These are phyloP conservation scores for Berberis thunbergii DNA, from an alignment of 164 flowering plant species.

Conservation along the genomic window DNA sequence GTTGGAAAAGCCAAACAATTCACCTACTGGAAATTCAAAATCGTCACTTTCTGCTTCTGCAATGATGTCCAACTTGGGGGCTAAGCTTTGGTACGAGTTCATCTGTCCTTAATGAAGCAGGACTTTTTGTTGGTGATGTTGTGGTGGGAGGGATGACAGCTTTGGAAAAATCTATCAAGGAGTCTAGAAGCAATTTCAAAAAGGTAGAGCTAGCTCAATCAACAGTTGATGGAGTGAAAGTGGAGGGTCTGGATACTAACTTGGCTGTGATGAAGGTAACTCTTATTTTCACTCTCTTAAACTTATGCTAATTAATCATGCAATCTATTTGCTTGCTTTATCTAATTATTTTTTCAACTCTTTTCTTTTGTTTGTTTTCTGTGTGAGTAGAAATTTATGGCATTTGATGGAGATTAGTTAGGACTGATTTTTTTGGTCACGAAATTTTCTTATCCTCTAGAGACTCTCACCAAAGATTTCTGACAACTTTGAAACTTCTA, in stretches of 20 bases:
- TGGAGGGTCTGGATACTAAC: slow-evolving; percentile 91
- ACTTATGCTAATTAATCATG: too few relatives aligned
- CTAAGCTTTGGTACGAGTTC: slow-evolving; percentile 43
- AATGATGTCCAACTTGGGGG: slow-evolving; percentile 66
- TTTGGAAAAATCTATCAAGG: slow-evolving; percentile 61
- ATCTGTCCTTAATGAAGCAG: slow-evolving; percentile 22
- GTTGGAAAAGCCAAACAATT: slow-evolving; percentile 26
- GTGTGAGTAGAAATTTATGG: too few relatives aligned
- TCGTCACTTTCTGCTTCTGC: slow-evolving; percentile 54
- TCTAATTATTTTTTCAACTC: too few relatives aligned
- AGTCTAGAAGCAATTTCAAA: slow-evolving; percentile 57
- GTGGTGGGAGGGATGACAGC: slow-evolving; percentile 69
- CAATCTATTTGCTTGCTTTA: too few relatives aligned
- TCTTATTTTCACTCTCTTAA: neutral
- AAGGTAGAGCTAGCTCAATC: slow-evolving; percentile 78
- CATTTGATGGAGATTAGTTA: too few relatives aligned
- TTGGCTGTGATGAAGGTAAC: slow-evolving; percentile 87
- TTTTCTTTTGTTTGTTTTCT: too few relatives aligned
- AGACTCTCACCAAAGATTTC: too few relatives aligned
- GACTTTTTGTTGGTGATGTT: slow-evolving; percentile 69
- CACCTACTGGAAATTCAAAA: slow-evolving; percentile 34
- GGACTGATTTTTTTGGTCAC: too few relatives aligned
- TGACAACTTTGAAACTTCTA: too few relatives aligned
- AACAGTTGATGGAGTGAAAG: slow-evolving; percentile 87
- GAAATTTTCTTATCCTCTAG: too few relatives aligned